These are phyloP conservation scores for Gossypium turneri DNA, from an alignment of 345 rosid genomes.

Conservation along the genomic window DNA sequence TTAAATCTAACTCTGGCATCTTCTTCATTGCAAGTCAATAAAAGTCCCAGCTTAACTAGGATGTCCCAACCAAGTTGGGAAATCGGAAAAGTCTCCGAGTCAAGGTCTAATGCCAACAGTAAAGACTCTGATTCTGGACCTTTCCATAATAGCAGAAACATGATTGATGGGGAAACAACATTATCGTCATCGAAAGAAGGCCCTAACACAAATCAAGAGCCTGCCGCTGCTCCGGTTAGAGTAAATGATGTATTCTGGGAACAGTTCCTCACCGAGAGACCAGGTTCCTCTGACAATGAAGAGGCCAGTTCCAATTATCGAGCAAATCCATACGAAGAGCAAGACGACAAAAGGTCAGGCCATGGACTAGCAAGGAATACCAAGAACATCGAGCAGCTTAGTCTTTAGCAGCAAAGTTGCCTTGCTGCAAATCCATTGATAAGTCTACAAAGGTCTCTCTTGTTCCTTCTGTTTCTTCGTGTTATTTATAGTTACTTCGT, in stretches of 20 bases:
- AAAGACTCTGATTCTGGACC: slow-evolving; percentile 33
- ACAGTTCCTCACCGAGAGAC: slow-evolving; percentile 87
- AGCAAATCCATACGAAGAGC: slow-evolving; percentile 29
- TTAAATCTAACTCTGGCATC: slow-evolving; percentile 85
- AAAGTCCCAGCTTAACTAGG: slow-evolving; percentile 37
- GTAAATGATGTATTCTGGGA: slow-evolving; percentile 96
- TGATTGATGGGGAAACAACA: slow-evolving; percentile 18
- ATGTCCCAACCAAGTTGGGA: slow-evolving; percentile 38
- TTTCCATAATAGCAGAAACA: slow-evolving; percentile 24
- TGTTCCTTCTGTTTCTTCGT: not conserved
- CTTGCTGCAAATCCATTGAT: not conserved
- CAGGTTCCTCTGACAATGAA: slow-evolving; percentile 77
- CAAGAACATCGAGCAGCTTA: slow-evolving; percentile 59
- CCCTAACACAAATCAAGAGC: slow-evolving; percentile 41
- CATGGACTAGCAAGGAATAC: slow-evolving; percentile 37
- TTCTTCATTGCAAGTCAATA: slow-evolving; percentile 55
- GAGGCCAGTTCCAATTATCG: slow-evolving; percentile 77
- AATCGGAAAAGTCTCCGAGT: slow-evolving; percentile 28
- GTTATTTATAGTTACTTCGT: not conserved
- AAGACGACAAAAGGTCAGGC: slow-evolving; percentile 5
- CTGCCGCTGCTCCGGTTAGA: slow-evolving; percentile 50
- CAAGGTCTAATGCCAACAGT: slow-evolving; percentile 23
- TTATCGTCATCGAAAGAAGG: slow-evolving; percentile 33
- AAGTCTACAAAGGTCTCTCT: slow-evolving; percentile 14
- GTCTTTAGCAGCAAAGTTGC: slow-evolving; percentile 41